Percentiles rank a stretch among this genome's conserved stretches.
Conservation (phyloP, 1,139 yeast species). For the Meyerozyma guilliermondii region DNA sequence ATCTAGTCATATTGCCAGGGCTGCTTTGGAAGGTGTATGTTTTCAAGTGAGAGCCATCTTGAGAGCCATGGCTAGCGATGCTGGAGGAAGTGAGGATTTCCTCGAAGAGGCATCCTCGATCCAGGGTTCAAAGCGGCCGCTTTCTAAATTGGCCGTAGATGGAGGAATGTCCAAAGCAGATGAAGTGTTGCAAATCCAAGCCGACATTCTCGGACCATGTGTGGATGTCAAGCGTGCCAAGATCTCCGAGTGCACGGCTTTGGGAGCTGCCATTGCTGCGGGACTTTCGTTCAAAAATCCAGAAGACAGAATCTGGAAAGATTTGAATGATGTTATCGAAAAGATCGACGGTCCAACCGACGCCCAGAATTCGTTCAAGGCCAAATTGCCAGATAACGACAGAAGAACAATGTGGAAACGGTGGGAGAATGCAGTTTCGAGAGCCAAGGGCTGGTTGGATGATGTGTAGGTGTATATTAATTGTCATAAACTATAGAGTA, state of each 20-base stretch:
- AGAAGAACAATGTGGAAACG: slow-evolving; percentile 64
- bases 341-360: slow-evolving; percentile 30
- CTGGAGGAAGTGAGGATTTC: slow-evolving; percentile 51
- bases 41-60: slow-evolving; percentile 89
- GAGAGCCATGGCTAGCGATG: slow-evolving; percentile 85
- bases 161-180: slow-evolving; percentile 95
- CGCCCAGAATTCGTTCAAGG: slow-evolving; percentile 44
- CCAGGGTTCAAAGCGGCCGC: slow-evolving; percentile 42
- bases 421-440: slow-evolving; percentile 79
- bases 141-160: slow-evolving; percentile 70
- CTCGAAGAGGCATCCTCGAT: slow-evolving; percentile 37
- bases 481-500: neutral
- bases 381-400: slow-evolving; percentile 53
- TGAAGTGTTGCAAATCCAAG: slow-evolving; percentile 91
- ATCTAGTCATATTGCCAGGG: slow-evolving; percentile 85
- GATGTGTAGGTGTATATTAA: slow-evolving; percentile 19
- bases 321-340: slow-evolving; percentile 57
- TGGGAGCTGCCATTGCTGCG: slow-evolving; percentile 96
- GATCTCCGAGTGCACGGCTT: slow-evolving; percentile 87
- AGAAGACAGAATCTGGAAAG: slow-evolving; percentile 67
- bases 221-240: slow-evolving; percentile 78
- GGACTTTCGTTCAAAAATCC: slow-evolving; percentile 64
- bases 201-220: slow-evolving; percentile 84
- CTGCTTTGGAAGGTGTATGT: slow-evolving; percentile 93
- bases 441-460: slow-evolving; percentile 74